Evolutionary conservation across 2,329 filamentous ascomycete genomes (phyloP), one percentile per base, ranked within the genome.

Genomic region (Ascochyta pisi): DNA sequence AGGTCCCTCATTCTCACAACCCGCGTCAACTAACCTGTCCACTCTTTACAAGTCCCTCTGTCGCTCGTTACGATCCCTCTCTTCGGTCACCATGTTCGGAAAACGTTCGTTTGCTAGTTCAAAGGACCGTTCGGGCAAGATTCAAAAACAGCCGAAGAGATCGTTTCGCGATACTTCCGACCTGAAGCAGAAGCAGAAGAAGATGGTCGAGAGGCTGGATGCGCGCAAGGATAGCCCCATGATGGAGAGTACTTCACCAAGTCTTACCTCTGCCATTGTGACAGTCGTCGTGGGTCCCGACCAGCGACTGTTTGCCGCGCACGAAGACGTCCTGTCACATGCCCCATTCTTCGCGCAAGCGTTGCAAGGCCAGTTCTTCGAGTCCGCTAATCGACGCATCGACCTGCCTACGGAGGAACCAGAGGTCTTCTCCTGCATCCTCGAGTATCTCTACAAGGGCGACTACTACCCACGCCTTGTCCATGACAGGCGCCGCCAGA

Each of bases 361-460:
- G 67, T 85, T 92, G 71, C 87, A 86, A 70, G 86, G 85, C 73
- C 86, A 89, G 75, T 90, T 89, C 80, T 84, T 89, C 77, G 89
- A 90, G 74, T 84, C 80, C 63, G 77, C 79, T 79, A 81, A 86
- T 84, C 87, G 90, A 82, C 85, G 91, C 86, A 86, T 92, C 86
- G 77, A 89, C 86, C 82, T 90, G 82, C 82, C 89, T 85, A 83
- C 85, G 67, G 86, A 87, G 84, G 91, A 96, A 82, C 92, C 93
- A 67, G 92, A 96, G 82, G 86, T 96, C 77, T 91, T 97, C 79
- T 96, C 92, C 76, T 93, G 90, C 72, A 83, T 97, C 71, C 91
- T 97, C 81, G 93, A 97, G 82, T 97, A 93, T 77, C 87, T 97
- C 66, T 97, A 97, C 88, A 96, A 96, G 83, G 92, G 91, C 66